Conservation (phyloP, 305 asterid species). For the Fraxinus platypoda region DNA sequence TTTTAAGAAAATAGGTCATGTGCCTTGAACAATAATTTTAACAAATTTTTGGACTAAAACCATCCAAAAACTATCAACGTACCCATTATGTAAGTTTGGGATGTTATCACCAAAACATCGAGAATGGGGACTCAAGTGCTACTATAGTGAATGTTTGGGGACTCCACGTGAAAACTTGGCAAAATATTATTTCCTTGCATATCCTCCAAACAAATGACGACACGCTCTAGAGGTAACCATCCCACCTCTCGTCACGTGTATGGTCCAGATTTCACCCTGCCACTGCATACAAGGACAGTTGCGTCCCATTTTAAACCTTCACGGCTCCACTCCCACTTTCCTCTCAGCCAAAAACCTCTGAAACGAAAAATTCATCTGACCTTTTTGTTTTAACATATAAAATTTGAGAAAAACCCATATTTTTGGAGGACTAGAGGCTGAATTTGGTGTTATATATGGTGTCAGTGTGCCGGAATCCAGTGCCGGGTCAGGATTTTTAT, state of each 20-base stretch:
- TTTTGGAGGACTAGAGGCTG: background rate
- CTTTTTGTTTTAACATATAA: background rate
- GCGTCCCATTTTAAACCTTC: constrained; percentile 15
- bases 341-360: background rate
- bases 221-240: constrained; percentile 27
- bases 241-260: constrained; percentile 46
- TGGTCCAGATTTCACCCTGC: constrained; percentile 37
- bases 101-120: background rate
- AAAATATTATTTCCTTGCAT: background rate
- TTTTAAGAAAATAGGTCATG: background rate
- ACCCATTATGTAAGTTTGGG: background rate
- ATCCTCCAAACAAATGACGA: constrained; percentile 2
- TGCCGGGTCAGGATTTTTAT: constrained; percentile 45
- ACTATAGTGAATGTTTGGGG: background rate
- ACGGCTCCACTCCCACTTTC: background rate
- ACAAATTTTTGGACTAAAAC: background rate
- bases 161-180: background rate
- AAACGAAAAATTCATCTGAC: background rate
- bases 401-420: background rate
- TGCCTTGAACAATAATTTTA: constrained; percentile 6
- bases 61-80: background rate
- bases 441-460: constrained; percentile 47
- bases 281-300: constrained; percentile 37
- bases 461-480: constrained; percentile 68
- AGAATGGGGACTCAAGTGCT: background rate